Percentiles rank a stretch among this genome's conserved stretches.
phyloP scores from a whole-genome alignment of 2,329 filamentous ascomycete genomes.

The Calonectria henricotiae region DNA sequence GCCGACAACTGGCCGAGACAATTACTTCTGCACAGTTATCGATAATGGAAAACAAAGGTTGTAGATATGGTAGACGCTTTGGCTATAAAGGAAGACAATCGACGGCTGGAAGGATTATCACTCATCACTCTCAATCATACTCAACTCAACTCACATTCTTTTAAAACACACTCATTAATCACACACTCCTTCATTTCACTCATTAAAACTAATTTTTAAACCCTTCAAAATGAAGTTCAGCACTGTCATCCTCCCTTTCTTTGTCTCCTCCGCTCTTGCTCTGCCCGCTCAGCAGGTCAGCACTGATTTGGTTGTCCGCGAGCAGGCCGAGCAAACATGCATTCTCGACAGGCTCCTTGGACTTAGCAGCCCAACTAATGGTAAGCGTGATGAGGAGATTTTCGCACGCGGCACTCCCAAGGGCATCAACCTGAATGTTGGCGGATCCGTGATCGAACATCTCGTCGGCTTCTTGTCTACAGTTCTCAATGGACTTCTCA shows the following conservation, averaged over 20 bases:
- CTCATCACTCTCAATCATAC: neutral
- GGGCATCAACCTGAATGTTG: slow-evolving; percentile 5
- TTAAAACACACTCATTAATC: neutral
- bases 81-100: slow-evolving; percentile 8
- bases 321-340: neutral
- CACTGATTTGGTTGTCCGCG: neutral
- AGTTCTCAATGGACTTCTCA: neutral
- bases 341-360: neutral
- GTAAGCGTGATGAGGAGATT: neutral
- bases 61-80: neutral
- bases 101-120: neutral
- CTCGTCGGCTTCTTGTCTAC: neutral
- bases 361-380: neutral
- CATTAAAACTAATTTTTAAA: neutral
- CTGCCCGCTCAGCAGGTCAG: neutral
- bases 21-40: neutral
- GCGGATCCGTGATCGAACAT: neutral
- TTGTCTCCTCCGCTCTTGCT: slow-evolving; percentile 20
- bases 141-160: neutral
- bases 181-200: neutral
- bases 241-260: slow-evolving; percentile 22
- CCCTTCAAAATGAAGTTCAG: slow-evolving; percentile 33
- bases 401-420: neutral
- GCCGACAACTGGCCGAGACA: slow-evolving; percentile 20
- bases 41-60: slow-evolving; percentile 2